Evolutionary conservation across 192 early-diverging fungal genomes (phyloP), one percentile per base, ranked within the genome.

Genomic region (Coemansia sp.): DNA sequence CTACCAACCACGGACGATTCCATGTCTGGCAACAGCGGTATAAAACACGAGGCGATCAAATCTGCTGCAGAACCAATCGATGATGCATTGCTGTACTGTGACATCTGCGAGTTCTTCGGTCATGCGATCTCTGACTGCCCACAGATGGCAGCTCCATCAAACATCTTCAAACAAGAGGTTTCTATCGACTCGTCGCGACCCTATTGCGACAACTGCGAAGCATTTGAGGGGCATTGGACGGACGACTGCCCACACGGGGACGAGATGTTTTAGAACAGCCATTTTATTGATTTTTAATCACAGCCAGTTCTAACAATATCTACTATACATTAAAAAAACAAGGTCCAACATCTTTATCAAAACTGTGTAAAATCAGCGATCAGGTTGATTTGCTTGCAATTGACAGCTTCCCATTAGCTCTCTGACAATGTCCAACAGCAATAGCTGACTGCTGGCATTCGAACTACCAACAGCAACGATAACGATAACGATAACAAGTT

Each of bases 151-250:
- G 51, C 62, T 12, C 23, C 71, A 24, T 39, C 67, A 12, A 48
- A 33, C 7, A 20, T 75, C 4, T 83, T 83, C 67, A 83, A 83
- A 62, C 69, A 75, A 18, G 69, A 72, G 0, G 55, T 53, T 11
- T 18, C 48, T 34, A 64, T 72, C 45, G 77, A 80, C 59, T 60
- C 67, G 9, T 72, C 66, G 10, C 61, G 83, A 36, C 74, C 74
- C 73, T 93, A 89, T 67, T 93, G 91, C 66, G 90, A 91, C 43
- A 90, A 91, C 73, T 93, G 91, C 75, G 91, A 93, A 64, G 84
- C 84, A 45, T 87, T 87, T 81, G 86, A 76, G 11, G 77, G 74
- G n/a, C 90, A 93, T 57, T 86, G 86, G 70, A 93, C 90, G 0
- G 84, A 88, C 35, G 84, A 89, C 45, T 93, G 90, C 64, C 91